Evolutionary conservation across 805 yeast genomes (phyloP), one percentile per base, ranked within the genome.

Genomic region (Wickerhamiella qilinensis): DNA sequence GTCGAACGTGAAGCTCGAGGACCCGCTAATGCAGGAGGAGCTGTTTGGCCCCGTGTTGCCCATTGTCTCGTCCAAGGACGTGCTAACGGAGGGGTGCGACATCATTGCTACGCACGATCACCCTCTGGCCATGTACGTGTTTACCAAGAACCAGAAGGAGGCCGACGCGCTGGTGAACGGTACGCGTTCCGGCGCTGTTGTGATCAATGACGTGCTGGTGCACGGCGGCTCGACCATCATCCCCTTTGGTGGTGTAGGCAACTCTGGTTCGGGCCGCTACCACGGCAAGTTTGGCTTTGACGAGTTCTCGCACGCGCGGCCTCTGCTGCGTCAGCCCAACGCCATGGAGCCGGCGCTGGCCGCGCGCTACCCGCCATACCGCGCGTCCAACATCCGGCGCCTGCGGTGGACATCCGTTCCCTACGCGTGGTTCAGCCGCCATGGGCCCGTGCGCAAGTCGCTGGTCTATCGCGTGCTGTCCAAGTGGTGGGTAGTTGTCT

Each of bases 191-290:
- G 95, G 95, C 20, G 78, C 72, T 3, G 62, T 74, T 12, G 55
- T 73, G 35, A 62, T 81, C 43, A 83, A 84, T 53, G 95, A 85
- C 46, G 67, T 75, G 0, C 37, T 83, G 35, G 43, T 81, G 50
- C 93, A 84, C 45, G 83, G 72, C 32, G 86, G 73, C 1, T 65
- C 79, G 38, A 42, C 65, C 5, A 65, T 67, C 36, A 71, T 82
- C 3, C 96, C 96, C 20, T 88, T 86, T 58, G 97, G 97, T 25
- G 97, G 97, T 19, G 61, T 86, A 40, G 95, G 96, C 12, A 54
- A 54, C 14, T 82, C 94, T 0, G 97, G 97, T 1, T 62, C 64
- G 41, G 96, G 96, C 9, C 60, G 68, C 25, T 85, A 84, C 58
- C 95, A 85, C 53, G 94, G 95, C 3, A 59, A 58, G 44, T 65